phyloP scores from a whole-genome alignment of 805 yeast species.

The Candida bentonensis region DNA sequence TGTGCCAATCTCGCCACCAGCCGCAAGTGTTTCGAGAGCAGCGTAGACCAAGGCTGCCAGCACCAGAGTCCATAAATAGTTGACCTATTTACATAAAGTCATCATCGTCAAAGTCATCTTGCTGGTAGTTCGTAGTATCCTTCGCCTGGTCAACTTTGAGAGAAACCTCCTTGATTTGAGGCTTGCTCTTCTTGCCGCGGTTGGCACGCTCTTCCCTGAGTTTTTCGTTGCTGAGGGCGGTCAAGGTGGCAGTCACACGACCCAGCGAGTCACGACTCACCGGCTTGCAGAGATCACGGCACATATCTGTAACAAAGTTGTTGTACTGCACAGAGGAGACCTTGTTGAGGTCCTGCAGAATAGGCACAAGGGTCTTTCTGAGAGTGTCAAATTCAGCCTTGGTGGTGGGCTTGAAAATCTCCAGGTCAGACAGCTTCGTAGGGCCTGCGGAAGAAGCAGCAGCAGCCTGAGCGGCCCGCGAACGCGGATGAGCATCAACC shows the following conservation, averaged over 20 bases:
- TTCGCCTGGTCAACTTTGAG: conserved; percentile 46
- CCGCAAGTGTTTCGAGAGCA: no score
- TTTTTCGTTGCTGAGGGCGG: conserved; percentile 69
- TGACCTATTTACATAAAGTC: conserved; percentile 25
- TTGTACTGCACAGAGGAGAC: conserved; percentile 54
- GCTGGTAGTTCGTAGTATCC: conserved; percentile 37
- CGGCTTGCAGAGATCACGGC: conserved; percentile 75
- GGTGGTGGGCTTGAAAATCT: conserved; percentile 71
- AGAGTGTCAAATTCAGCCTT: conserved; percentile 70
- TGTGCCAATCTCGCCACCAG: no score
- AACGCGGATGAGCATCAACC: conserved; percentile 22
- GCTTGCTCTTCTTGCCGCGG: conserved; percentile 93
- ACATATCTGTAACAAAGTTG: conserved; percentile 65
- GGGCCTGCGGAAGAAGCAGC: conserved; percentile 23
- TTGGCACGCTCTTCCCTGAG: conserved; percentile 82
- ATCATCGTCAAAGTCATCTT: conserved; percentile 26
- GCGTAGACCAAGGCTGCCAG: no score
- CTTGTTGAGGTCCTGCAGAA: conserved; percentile 44
- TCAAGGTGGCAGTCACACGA: conserved; percentile 75
- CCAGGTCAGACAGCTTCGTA: conserved; percentile 23
- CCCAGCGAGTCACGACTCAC: conserved; percentile 68
- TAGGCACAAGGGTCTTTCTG: conserved; percentile 54
- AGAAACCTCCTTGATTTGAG: conserved; percentile 59
- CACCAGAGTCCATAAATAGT: no score
- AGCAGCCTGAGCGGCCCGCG: conserved; percentile 28